Evolutionary conservation across 1,284 basidiomycete genomes (phyloP), one percentile per base, ranked within the genome.

Genomic region (Ustilago xerochloae): DNA sequence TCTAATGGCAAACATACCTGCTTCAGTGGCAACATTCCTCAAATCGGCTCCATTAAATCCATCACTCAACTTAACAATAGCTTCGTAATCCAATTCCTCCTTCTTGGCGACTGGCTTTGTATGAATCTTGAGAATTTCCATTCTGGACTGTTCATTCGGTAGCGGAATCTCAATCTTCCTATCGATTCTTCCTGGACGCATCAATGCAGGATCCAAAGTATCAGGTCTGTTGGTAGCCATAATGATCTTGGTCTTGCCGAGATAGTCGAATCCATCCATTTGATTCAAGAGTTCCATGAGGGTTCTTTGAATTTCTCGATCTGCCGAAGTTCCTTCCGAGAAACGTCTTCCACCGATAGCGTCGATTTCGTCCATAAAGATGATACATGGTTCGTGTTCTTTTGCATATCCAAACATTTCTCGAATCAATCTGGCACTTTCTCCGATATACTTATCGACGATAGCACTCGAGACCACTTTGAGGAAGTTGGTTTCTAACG

Each of bases 241-340:
- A 86, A 99, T 99, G 62, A 99, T 90, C 86, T 99, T 99, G 41
- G 95, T 99, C 80, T 89, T 89, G 52, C 96, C 97, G 24, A 98
- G 88, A 15, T 94, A 93, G 86, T 99, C 97, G 87, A 99, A 99
- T 30, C 97, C 97, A 85, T 99, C 97, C 94, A 99, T 97, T 86
- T 99, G 96, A 85, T 99, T 99, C 47, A 99, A 89, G 32, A 99
- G 88, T 93, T 99, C 97, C 97, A 99, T 99, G 38, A 99, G 86
- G 22, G 97, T 99, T 77, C 97, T 89, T 86, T 99, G 97, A 75
- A 99, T 99, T 87, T 99, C 97, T 80, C 97, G 91, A 87, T 99
- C 97, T 13, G 96, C 97, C 85, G 91, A 93, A 4, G 96, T 99
- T 35, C 97, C 97, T 86, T 99, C 97, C n/a, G 91, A 93, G 87